phyloP scores from a whole-genome alignment of 2,329 filamentous ascomycete genomes.

The Fusarium continuum region DNA sequence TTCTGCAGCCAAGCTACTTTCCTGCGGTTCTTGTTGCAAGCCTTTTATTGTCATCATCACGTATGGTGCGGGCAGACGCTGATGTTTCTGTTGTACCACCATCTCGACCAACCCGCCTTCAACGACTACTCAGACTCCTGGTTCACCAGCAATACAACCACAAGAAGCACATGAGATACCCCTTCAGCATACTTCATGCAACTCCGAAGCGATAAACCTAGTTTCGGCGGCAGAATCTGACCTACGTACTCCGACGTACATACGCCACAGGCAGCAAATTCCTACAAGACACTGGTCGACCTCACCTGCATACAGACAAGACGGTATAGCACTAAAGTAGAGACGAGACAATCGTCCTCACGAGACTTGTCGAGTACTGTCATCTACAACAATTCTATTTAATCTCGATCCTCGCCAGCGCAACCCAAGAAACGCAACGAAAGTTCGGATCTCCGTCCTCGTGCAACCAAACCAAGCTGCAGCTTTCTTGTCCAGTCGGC shows the following conservation, averaged over 20 bases:
- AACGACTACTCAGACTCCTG: slow-evolving; percentile 20
- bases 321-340: slow-evolving; percentile 21
- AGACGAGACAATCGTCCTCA: slow-evolving; percentile 19
- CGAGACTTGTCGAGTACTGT: slow-evolving; percentile 12
- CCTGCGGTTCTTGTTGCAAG: slow-evolving; percentile 18
- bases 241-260: slow-evolving; percentile 30
- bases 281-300: slow-evolving; percentile 20
- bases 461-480: slow-evolving; percentile 37
- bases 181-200: slow-evolving; percentile 38
- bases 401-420: slow-evolving; percentile 34
- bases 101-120: slow-evolving; percentile 32
- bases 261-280: slow-evolving; percentile 29
- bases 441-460: slow-evolving; percentile 28
- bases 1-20: slow-evolving; percentile 19
- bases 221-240: slow-evolving; percentile 33
- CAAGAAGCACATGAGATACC: slow-evolving; percentile 35
- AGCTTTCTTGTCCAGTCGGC: slow-evolving; percentile 27
- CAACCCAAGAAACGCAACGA: slow-evolving; percentile 35
- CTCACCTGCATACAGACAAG: slow-evolving; percentile 14
- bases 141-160: slow-evolving; percentile 31
- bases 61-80: slow-evolving; percentile 21
- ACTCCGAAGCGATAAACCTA: slow-evolving; percentile 26
- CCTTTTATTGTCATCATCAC: slow-evolving; percentile 11
- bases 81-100: slow-evolving; percentile 36
- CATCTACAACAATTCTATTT: slow-evolving; percentile 19